Base-by-base conservation (phyloP, 23 red algal species). In the Cyanidiococcus yangmingshanensis region DNA sequence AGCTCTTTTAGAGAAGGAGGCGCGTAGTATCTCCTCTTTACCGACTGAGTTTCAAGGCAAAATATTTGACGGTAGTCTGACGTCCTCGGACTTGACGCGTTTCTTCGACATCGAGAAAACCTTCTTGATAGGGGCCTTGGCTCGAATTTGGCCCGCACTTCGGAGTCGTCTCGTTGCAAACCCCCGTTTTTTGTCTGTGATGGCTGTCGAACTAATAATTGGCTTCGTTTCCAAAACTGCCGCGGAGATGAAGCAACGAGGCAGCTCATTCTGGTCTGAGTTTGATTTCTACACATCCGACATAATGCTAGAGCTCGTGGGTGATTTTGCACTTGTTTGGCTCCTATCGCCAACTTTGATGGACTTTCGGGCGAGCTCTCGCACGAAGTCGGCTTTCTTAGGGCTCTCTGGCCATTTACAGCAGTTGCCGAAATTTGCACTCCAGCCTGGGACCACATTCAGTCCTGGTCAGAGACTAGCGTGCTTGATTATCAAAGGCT, bases 211-310 rank as follows among this genome's bases (percentile, higher is more conserved):
- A 74, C 59, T 96, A 16, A 58, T 57, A 2, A 76, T 96, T 25
- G 92, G 92, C 37, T 79, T 90, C 41, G 75, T 57, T 16, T 90
- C 87, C 33, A 96, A 96, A 80, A 87, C 84, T 38, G 37, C 90
- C 0, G 87, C 88, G 17, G 92, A 96, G 74, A 78, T 90, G 37
- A 75, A 74, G n/a, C 76, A 80, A 68, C 82, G 92, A 32, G 75
- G 84, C 26, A 75, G 74, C 12, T 50, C 74, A 1, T 96, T 96
- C 58, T 91, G 87, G 89, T 85, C 77, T 39, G 92, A 96, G 80
- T 90, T 90, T 76, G 92, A 96, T 76, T 96, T 96, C 59, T 90
- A 91, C 80, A 32, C 84, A 2, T 83, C 76, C 50, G 92, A 96
- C 63, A 84, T 96, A 40, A 82, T 85, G 29, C 74, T 96, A 0